A percentile compares a stretch with the other conserved stretches of the same genome.
Evolutionary conservation across 1,284 basidiomycete genomes (phyloP).

Genomic region (Cryptococcus sp.): DNA sequence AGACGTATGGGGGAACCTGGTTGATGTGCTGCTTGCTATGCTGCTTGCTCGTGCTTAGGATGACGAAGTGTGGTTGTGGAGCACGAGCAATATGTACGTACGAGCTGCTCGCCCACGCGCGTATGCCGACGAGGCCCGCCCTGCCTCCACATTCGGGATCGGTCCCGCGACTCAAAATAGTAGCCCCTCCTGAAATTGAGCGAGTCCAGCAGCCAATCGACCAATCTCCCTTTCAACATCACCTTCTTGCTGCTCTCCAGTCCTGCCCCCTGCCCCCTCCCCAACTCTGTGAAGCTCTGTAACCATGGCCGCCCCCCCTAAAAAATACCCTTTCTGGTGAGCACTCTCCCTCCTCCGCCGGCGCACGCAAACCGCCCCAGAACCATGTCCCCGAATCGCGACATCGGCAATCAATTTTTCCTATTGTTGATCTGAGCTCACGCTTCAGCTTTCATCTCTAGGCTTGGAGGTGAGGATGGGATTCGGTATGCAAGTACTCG

Average conservation of each 20-base stretch:
- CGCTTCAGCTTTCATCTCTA: background rate
- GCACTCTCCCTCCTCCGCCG: background rate
- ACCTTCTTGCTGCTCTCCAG: constrained; percentile 9
- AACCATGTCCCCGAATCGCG: background rate
- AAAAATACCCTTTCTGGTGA: constrained; percentile 37
- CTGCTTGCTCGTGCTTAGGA: too few relatives aligned
- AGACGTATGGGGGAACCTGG: too few relatives aligned
- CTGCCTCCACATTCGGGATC: too few relatives aligned
- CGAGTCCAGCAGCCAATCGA: too few relatives aligned
- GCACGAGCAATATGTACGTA: too few relatives aligned
- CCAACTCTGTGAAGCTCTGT: background rate
- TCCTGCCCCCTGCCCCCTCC: background rate
- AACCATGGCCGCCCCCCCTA: constrained; percentile 13
- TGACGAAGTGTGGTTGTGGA: too few relatives aligned
- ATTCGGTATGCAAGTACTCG: background rate
- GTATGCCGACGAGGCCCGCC: too few relatives aligned
- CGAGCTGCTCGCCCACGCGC: too few relatives aligned
- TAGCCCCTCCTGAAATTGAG: too few relatives aligned
- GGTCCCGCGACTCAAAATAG: too few relatives aligned
- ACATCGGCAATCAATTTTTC: background rate
- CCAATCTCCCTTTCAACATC: background rate
- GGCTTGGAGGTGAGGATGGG: constrained; percentile 23
- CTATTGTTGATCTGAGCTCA: background rate
- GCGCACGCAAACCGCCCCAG: background rate
- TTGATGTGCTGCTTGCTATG: too few relatives aligned